Evolutionary conservation across 2,329 filamentous ascomycete genomes (phyloP).

Genomic region (Arachnopeziza araneosa): DNA sequence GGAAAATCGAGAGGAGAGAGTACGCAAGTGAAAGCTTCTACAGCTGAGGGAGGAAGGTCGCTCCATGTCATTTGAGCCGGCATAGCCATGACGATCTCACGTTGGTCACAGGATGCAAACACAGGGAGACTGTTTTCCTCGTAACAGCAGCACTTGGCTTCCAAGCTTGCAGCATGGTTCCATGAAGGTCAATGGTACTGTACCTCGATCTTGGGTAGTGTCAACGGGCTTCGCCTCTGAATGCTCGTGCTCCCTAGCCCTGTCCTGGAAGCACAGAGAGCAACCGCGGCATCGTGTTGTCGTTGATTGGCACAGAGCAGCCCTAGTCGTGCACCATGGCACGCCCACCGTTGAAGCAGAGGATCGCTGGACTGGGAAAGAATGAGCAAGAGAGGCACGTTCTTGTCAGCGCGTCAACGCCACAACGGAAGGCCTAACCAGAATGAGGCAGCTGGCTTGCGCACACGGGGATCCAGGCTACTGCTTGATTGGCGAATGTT

Average conservation of each 20-base stretch:
- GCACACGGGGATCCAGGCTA: not conserved
- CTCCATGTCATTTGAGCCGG: conserved; percentile 1
- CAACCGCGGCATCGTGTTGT: conserved; percentile 11
- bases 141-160: not conserved
- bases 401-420: not conserved
- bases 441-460: not conserved
- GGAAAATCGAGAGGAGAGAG: not conserved
- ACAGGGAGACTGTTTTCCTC: conserved; percentile 7
- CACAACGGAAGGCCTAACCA: not conserved
- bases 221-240: no score
- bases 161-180: not conserved
- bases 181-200: not conserved
- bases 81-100: conserved; percentile 9
- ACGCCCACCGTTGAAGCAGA: no score
- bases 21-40: not conserved
- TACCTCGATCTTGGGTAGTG: not conserved
- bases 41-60: not conserved
- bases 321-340: no score
- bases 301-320: conserved; percentile 9
- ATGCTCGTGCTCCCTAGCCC: not conserved
- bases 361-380: no score
- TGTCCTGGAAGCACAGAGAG: not conserved
- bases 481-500: not conserved
- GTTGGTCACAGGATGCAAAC: conserved; percentile 16
- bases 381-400: not conserved